Evolutionary conservation across 2,329 filamentous ascomycete species (phyloP).

Genomic region (Ceratocystis alfenasii): DNA sequence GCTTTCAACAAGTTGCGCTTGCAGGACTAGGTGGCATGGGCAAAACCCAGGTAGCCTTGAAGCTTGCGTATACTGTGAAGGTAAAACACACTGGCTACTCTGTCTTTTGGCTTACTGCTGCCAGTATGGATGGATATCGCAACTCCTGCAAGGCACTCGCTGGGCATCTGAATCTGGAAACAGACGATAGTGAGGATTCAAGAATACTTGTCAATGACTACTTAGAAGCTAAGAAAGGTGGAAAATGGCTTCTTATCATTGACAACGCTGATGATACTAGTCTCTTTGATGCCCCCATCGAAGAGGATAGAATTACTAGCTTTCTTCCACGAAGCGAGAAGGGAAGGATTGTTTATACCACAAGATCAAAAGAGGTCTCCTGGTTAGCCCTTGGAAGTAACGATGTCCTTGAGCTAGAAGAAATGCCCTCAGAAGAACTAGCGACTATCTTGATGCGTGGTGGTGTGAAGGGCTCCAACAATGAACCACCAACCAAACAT

Average conservation of each 20-base stretch:
- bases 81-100: neutral
- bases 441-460: no score
- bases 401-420: neutral
- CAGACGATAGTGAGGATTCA: neutral
- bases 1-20: neutral
- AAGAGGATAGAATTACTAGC: constrained; percentile 9
- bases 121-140: neutral
- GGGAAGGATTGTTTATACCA: constrained; percentile 15
- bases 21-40: neutral
- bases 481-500: no score
- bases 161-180: neutral
- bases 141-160: neutral
- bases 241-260: constrained; percentile 25
- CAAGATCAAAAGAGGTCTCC: constrained; percentile 1
- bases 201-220: constrained; percentile 21
- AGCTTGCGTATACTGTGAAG: neutral
- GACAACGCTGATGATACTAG: constrained; percentile 26
- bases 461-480: no score
- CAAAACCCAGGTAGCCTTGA: neutral
- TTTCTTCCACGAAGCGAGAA: constrained; percentile 27
- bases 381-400: neutral
- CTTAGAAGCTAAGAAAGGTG: constrained; percentile 23
- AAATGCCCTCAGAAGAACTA: neutral
- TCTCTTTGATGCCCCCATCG: neutral
- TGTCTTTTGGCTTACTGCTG: constrained; percentile 10